Percentiles rank a stretch among this genome's conserved stretches.
These are phyloP conservation scores for Mrakia gelida DNA, from an alignment of 768 basidiomycete species.

Conservation along the genomic window DNA sequence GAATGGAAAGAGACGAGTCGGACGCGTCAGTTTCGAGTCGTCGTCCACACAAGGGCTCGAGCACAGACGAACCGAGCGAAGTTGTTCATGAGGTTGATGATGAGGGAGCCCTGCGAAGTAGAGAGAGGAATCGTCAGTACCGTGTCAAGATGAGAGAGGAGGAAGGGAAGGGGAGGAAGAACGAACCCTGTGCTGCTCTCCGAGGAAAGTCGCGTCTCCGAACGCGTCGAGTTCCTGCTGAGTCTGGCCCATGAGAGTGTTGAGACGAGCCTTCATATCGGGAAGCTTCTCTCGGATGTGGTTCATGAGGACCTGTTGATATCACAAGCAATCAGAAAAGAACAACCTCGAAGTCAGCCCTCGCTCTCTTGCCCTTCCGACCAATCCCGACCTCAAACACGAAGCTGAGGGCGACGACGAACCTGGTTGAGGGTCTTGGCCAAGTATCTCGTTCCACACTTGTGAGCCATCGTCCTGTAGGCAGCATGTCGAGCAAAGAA, in stretches of 20 bases:
- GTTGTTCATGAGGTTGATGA: conserved; percentile 95
- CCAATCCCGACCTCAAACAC: background rate
- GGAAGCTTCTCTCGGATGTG: conserved; percentile 98
- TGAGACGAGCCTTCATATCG: conserved; percentile 97
- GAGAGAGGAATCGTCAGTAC: background rate
- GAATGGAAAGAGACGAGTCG: background rate
- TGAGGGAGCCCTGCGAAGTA: conserved; percentile 58
- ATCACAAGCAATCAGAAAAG: too few species aligned
- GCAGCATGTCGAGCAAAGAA: conserved; percentile 87
- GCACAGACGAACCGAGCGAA: conserved; percentile 61
- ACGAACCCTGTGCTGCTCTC: conserved; percentile 67
- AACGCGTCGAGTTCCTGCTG: conserved; percentile 97
- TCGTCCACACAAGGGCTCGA: background rate
- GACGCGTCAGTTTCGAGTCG: background rate
- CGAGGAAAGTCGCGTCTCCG: conserved; percentile 85
- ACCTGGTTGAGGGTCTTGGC: conserved; percentile 93
- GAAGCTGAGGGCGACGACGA: conserved; percentile 32
- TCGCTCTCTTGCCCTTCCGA: background rate
- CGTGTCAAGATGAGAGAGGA: conserved; percentile 23
- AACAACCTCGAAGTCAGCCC: background rate
- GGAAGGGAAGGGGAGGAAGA: background rate
- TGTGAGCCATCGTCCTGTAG: conserved; percentile 92
- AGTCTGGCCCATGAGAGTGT: conserved; percentile 97
- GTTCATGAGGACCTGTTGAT: conserved; percentile 72
- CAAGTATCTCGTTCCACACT: conserved; percentile 93